These are phyloP conservation scores for Gnomoniopsis sp. DNA, from an alignment of 2,329 filamentous ascomycete species.

Conservation along the genomic window DNA sequence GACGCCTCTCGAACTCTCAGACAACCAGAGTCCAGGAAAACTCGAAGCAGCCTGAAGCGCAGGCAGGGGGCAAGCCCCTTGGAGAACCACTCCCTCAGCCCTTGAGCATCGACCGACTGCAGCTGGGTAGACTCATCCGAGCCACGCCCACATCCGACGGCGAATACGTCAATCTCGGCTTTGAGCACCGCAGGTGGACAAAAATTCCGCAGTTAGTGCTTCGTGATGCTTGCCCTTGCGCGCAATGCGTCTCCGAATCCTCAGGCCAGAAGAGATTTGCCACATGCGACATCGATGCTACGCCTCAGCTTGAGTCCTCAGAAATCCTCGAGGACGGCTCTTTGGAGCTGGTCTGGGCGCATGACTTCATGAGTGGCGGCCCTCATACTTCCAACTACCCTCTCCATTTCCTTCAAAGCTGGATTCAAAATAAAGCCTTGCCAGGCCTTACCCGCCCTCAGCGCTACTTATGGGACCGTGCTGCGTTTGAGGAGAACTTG, in stretches of 20 bases:
- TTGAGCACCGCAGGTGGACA: neutral
- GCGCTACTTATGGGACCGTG: conserved; percentile 39
- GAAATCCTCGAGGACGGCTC: conserved; percentile 34
- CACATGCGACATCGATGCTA: conserved; percentile 36
- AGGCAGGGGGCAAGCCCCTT: too few relatives aligned
- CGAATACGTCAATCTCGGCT: neutral
- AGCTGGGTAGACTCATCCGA: neutral
- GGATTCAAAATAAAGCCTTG: conserved; percentile 30
- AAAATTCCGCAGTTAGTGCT: conserved; percentile 28
- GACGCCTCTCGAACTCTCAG: neutral
- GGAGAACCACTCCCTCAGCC: neutral
- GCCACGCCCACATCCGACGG: neutral
- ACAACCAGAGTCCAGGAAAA: too few relatives aligned
- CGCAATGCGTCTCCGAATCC: conserved; percentile 49
- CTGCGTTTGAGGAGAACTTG: conserved; percentile 37
- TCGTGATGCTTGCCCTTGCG: conserved; percentile 54
- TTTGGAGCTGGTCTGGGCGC: conserved; percentile 58
- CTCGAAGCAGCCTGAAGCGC: too few relatives aligned
- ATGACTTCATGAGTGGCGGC: conserved; percentile 36
- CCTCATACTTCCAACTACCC: conserved; percentile 34
- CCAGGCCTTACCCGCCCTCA: conserved; percentile 29
- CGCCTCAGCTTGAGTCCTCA: conserved; percentile 31
- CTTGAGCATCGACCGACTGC: neutral
- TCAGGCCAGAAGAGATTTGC: conserved; percentile 57
- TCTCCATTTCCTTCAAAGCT: conserved; percentile 21